Conservation (phyloP, 805 yeast species). For the Kurtzmaniella fragi region DNA sequence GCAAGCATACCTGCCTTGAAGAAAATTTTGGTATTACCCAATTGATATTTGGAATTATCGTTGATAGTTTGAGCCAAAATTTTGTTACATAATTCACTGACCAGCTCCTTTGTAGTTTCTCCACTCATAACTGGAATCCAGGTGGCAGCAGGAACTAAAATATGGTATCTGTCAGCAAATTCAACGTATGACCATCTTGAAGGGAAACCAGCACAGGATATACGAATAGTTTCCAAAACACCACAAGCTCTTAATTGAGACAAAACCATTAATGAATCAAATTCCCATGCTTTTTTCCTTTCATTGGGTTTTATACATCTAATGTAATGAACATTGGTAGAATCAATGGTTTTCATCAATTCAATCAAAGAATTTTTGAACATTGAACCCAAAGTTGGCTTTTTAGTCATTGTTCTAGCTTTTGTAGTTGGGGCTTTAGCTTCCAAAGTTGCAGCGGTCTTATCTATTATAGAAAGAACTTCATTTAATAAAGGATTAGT, state of each 20-base stretch:
- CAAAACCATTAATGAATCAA: constrained; percentile 91
- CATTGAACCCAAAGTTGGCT: constrained; percentile 93
- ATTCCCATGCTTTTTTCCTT: constrained; percentile 90
- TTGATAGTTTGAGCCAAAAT: constrained; percentile 63
- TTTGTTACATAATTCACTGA: constrained; percentile 59
- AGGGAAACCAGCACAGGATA: constrained; percentile 97
- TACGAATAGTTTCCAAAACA: constrained; percentile 93
- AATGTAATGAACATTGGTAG: constrained; percentile 94
- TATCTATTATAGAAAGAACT: constrained; percentile 62
- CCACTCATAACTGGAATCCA: constrained; percentile 58
- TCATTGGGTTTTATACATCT: constrained; percentile 98
- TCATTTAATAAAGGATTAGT: constrained; percentile 60
- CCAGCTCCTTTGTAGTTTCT: constrained; percentile 48
- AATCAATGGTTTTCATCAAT: constrained; percentile 85
- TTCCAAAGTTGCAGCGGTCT: constrained; percentile 47
- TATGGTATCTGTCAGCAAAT: constrained; percentile 84
- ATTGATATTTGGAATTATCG: constrained; percentile 68
- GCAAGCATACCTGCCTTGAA: constrained; percentile 97
- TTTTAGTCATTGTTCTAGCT: constrained; percentile 46
- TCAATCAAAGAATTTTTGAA: constrained; percentile 90
- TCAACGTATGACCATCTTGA: constrained; percentile 93
- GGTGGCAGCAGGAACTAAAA: constrained; percentile 65
- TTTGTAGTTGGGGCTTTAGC: constrained; percentile 24
- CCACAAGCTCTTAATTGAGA: constrained; percentile 97
- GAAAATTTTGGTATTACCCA: constrained; percentile 90